Evolutionary conservation across 139 green algal genomes (phyloP), one percentile per base, ranked within the genome.

Genomic region (Protoeuglena noctilucae): DNA sequence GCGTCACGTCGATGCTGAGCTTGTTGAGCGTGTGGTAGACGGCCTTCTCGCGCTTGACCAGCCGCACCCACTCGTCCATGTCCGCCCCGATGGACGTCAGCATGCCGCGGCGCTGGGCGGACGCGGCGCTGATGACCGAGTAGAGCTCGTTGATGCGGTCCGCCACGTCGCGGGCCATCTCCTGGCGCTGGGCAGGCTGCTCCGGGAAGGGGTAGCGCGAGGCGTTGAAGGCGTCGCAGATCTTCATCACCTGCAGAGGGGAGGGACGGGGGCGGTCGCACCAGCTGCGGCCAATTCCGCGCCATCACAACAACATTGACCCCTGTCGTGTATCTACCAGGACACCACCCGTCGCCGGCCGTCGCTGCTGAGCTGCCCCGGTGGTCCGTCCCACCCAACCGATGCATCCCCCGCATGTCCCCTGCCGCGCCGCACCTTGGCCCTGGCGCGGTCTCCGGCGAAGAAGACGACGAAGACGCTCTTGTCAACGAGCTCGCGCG

Each of bases 21-120:
- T 93, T 95, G 82, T 97, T 97, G 40, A 98, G 78, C 16, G 84
- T 87, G 75, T 97, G 87, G 73, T 96, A 97, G n/a, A 93, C 66
- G 1, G 80, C 82, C 73, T 94, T 96, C 74, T 98, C 87, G 3
- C 66, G 62, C 45, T 70, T 68, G 16, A 89, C 73, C 67, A 75
- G 61, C 2, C 34, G 56, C 9, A 53, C 68, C 84, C 84, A 93
- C 9, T 30, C 56, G 16, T 83, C 68, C 41, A 91, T 58, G 56
- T 73, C 71, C 7, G 65, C 28, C 12, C 71, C 76, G n/a, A 93
- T 73, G 24, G 49, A 58, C 46, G 75, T 60, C 60, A 96, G 68
- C 60, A 92, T 56, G 12, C 48, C 64, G 28, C 79, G 70, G 25
- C 85, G 61, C 51, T 91, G 80, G 17, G 73, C 64, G 26, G 85